Evolutionary conservation across 179 eudicot species (phyloP).

Genomic region (Beta corolliflora): DNA sequence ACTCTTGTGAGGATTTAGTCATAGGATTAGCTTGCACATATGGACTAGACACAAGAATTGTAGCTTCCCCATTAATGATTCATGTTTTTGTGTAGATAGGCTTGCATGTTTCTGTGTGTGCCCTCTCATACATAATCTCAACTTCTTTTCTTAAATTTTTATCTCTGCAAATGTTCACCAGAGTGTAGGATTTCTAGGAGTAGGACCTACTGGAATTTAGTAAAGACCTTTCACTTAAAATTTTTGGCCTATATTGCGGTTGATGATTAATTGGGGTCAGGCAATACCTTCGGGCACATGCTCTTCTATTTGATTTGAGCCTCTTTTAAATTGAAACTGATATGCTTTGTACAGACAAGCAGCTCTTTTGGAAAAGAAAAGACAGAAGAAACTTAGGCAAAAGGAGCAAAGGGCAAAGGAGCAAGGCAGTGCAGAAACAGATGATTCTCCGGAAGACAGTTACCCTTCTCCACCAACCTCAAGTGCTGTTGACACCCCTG

Average conservation of each 20-base stretch:
- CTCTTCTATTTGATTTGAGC: neutral
- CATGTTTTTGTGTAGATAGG: neutral
- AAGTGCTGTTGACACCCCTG: constrained; percentile 38
- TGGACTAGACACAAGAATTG: neutral
- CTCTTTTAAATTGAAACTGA: constrained; percentile 18
- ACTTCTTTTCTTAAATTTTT: neutral
- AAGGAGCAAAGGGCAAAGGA: constrained; percentile 75
- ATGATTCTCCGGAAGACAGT: constrained; percentile 43
- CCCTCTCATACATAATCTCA: neutral
- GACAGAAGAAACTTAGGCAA: constrained; percentile 77
- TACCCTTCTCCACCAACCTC: constrained; percentile 43
- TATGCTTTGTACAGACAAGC: constrained; percentile 58
- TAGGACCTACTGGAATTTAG: neutral
- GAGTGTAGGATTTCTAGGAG: neutral
- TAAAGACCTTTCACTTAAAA: neutral
- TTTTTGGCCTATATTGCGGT: neutral
- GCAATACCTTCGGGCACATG: constrained; percentile 6
- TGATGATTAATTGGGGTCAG: neutral
- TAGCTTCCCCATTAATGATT: neutral
- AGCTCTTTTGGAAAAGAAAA: constrained; percentile 72
- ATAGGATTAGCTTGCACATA: neutral
- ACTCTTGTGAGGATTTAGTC: neutral
- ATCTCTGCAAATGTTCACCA: neutral
- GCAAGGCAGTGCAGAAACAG: constrained; percentile 44
- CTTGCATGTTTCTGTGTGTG: neutral